These are phyloP conservation scores for Apiosordaria backusii DNA, from an alignment of 495 filamentous ascomycete species.

Conservation along the genomic window DNA sequence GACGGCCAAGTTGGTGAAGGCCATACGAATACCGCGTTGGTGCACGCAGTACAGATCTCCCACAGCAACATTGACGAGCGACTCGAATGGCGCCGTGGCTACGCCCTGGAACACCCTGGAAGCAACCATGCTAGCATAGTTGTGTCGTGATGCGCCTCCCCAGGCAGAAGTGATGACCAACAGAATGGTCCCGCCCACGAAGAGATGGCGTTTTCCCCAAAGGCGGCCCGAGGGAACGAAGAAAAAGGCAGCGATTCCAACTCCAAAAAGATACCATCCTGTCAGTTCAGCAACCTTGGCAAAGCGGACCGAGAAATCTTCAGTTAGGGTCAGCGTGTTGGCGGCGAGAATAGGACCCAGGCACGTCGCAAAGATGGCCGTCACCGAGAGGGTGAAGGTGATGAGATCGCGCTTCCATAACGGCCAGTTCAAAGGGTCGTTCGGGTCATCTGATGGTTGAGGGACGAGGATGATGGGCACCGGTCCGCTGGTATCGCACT, in stretches of 20 bases:
- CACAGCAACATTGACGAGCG: slow-evolving; percentile 70
- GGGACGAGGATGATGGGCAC: slow-evolving; percentile 72
- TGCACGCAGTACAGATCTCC: slow-evolving; percentile 77
- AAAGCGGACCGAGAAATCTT: slow-evolving; percentile 57
- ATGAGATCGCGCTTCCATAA: slow-evolving; percentile 82
- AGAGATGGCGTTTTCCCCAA: slow-evolving; percentile 89
- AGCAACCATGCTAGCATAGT: slow-evolving; percentile 68
- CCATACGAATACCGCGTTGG: slow-evolving; percentile 85
- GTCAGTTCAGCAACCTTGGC: slow-evolving; percentile 75
- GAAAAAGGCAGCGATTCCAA: slow-evolving; percentile 73
- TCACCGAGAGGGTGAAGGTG: slow-evolving; percentile 69
- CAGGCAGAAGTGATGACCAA: slow-evolving; percentile 69
- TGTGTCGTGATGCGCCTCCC: slow-evolving; percentile 66
- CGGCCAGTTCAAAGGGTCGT: slow-evolving; percentile 84
- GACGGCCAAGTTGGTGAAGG: slow-evolving; percentile 78
- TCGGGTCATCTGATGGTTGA: slow-evolving; percentile 76
- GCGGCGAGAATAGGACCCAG: slow-evolving; percentile 83
- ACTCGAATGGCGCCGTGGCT: slow-evolving; percentile 72
- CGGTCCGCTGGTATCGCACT: slow-evolving; percentile 66
- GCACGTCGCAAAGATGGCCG: slow-evolving; percentile 75
- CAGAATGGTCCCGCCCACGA: slow-evolving; percentile 72
- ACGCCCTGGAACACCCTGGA: slow-evolving; percentile 74
- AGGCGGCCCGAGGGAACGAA: slow-evolving; percentile 85
- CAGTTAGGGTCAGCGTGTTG: slow-evolving; percentile 69
- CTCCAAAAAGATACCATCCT: slow-evolving; percentile 81